Base-by-base conservation (phyloP, 345 rosid genomes). In the Acer yangbiense region DNA sequence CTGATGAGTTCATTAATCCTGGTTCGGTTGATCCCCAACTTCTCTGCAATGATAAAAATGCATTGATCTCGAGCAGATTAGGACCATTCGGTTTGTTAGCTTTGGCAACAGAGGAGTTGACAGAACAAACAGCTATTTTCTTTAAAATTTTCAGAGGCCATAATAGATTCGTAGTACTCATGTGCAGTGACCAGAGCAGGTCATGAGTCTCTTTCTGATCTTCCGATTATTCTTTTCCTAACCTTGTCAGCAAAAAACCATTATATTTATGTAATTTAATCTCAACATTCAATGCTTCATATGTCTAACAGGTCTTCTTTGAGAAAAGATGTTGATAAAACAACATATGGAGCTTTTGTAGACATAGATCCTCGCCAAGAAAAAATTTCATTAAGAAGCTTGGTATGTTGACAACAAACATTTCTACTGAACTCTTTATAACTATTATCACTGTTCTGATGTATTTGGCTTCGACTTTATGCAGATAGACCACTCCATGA, bases 11-110 rank as follows among this genome's bases (percentile, higher is more conserved):
- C 54, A 29, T 87, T 63, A 58, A 85, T 13, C 74, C 83, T 23
- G 73, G 65, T 63, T 60, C 46, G 75, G 77, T 57, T 48, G 82
- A 85, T 77, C 89, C 94, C 0, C 87, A 82, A 77, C 74, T 66
- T 39, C 60, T 90, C 27, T 89, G 91, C 73, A 73, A 78, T 66
- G 82, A 79, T 68, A 69, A 80, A 74, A 75, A 35, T 60, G 84
- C 86, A 78, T 79, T 81, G 6, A 77, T 69, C 3, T 66, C 74
- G 11, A 86, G 91, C 61, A 81, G 67, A 65, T 76, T 83, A 2
- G 92, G 95, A 46, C 97, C 97, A 23, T 93, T 91, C 72, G 92
- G 95, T 35, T 68, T 92, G 80, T 75, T 89, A 75, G 85, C 82
- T 61, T 83, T 90, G 75, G 97, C 94, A 9, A 73, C 89, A 32